Evolutionary conservation across 805 yeast species (phyloP).

Genomic region (Dipodascus geniculatus): DNA sequence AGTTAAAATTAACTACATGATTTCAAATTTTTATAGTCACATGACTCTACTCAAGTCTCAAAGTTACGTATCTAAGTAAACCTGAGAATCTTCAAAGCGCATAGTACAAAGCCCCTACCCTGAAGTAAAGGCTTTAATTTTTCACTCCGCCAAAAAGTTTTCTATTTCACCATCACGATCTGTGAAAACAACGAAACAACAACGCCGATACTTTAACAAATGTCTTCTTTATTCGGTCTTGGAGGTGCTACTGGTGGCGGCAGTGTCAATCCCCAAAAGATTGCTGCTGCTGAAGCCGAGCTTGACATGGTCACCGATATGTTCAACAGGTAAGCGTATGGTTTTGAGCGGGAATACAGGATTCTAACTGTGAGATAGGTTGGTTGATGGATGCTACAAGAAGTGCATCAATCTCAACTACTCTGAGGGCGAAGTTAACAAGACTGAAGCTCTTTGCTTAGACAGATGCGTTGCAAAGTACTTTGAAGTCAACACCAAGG

Average conservation of each 20-base stretch:
- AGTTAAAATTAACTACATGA: background rate
- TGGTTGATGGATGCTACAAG: conserved; percentile 78
- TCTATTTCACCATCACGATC: background rate
- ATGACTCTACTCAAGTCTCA: background rate
- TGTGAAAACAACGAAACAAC: background rate
- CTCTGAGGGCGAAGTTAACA: conserved; percentile 60
- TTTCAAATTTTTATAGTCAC: background rate
- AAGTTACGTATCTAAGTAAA: background rate
- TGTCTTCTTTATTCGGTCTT: conserved; percentile 34
- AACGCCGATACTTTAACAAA: conserved; percentile 8
- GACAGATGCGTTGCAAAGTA: conserved; percentile 95
- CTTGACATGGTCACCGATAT: conserved; percentile 94
- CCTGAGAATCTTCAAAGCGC: too few relatives aligned
- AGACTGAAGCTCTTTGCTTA: conserved; percentile 74
- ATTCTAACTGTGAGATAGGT: conserved; percentile 21
- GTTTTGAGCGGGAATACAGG: background rate
- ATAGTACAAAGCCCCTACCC: background rate
- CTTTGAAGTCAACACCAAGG: conserved; percentile 88
- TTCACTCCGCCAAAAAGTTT: background rate
- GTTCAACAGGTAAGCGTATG: conserved; percentile 67
- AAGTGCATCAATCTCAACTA: conserved; percentile 63
- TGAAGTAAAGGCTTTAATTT: background rate
- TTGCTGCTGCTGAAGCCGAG: conserved; percentile 86
- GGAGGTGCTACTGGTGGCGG: conserved; percentile 37
- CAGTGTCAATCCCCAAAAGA: conserved; percentile 23